Evolutionary conservation across 2,329 filamentous ascomycete species (phyloP).

Genomic region (Fusarium sp.): DNA sequence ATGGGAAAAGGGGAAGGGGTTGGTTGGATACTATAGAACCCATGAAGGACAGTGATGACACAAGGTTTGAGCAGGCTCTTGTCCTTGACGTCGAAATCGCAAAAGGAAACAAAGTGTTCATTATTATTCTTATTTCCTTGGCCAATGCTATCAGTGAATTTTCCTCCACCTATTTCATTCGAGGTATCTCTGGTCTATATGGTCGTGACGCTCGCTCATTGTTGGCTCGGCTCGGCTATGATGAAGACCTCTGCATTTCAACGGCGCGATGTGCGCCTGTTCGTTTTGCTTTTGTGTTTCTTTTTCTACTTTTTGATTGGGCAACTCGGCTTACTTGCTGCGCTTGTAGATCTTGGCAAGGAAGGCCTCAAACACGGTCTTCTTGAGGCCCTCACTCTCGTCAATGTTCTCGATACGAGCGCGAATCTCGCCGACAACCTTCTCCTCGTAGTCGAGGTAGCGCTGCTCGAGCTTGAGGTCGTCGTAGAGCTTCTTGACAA

Average conservation of each 20-base stretch:
- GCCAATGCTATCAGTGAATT: background rate
- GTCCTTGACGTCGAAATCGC: conserved; percentile 3
- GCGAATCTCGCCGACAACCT: conserved; percentile 81
- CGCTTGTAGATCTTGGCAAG: conserved; percentile 98
- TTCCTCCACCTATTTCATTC: conserved; percentile 10
- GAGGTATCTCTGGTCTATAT: conserved; percentile 33
- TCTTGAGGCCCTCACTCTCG: conserved; percentile 90
- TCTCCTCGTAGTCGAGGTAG: conserved; percentile 92
- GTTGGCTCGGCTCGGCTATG: conserved; percentile 7
- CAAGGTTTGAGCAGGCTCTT: conserved; percentile 27
- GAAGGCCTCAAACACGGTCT: conserved; percentile 89
- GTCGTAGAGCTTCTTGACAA: conserved; percentile 89
- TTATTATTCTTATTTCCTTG: conserved; percentile 5
- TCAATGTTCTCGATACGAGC: conserved; percentile 83
- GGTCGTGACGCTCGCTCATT: conserved; percentile 16
- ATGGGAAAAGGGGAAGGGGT: background rate
- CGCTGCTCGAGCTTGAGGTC: conserved; percentile 86
- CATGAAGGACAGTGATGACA: background rate
- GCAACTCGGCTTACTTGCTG: conserved; percentile 75
- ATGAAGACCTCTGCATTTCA: conserved; percentile 19
- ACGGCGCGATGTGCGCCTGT: background rate
- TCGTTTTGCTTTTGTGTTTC: conserved; percentile 16
- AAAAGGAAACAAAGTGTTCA: conserved; percentile 13
- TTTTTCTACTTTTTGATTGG: conserved; percentile 3
- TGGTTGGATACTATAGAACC: background rate